A percentile compares a stretch with the other conserved stretches of the same genome.
These are phyloP conservation scores for Paraphaeosphaeria minitans DNA, from an alignment of 2,329 filamentous ascomycete genomes.

Conservation along the genomic window DNA sequence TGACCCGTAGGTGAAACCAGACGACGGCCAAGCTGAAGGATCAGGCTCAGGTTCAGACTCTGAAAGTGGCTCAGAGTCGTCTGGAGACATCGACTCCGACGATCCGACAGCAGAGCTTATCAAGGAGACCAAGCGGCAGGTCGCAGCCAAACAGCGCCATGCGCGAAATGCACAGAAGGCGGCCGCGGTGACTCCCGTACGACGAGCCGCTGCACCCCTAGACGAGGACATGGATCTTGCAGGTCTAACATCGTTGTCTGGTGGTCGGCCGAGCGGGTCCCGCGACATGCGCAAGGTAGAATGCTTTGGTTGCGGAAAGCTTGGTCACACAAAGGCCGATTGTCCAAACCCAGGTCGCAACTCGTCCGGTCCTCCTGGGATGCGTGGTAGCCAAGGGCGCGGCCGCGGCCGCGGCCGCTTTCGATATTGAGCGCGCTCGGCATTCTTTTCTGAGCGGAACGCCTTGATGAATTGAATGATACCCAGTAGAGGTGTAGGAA, in stretches of 20 bases:
- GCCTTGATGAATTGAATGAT: conserved; percentile 16
- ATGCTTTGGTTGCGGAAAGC: conserved; percentile 67
- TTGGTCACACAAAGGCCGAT: conserved; percentile 63
- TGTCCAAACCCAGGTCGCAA: conserved; percentile 52
- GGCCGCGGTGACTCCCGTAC: conserved; percentile 52
- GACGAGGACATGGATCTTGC: conserved; percentile 69
- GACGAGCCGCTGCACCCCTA: conserved; percentile 63
- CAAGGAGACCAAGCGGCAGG: conserved; percentile 52
- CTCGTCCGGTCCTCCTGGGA: conserved; percentile 26
- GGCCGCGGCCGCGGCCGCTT: conserved; percentile 26
- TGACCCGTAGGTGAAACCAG: conserved; percentile 26
- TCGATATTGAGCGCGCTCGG: conserved; percentile 23
- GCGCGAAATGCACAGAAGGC: conserved; percentile 56
- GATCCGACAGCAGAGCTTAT: conserved; percentile 52
- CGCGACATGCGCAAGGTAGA: conserved; percentile 47
- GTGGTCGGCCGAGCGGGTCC: conserved; percentile 33
- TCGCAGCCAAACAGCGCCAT: conserved; percentile 49
- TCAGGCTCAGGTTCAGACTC: conserved; percentile 22
- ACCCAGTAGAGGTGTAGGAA: conserved; percentile 16
- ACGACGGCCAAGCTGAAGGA: conserved; percentile 25
- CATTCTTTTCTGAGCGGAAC: neutral
- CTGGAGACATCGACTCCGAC: conserved; percentile 51
- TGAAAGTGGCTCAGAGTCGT: conserved; percentile 35
- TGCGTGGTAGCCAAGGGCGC: conserved; percentile 30
- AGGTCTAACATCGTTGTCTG: conserved; percentile 65